A percentile compares a stretch with the other conserved stretches of the same genome.
These are phyloP conservation scores for Acacia confusa DNA, from an alignment of 306 rosid genomes.

Conservation along the genomic window DNA sequence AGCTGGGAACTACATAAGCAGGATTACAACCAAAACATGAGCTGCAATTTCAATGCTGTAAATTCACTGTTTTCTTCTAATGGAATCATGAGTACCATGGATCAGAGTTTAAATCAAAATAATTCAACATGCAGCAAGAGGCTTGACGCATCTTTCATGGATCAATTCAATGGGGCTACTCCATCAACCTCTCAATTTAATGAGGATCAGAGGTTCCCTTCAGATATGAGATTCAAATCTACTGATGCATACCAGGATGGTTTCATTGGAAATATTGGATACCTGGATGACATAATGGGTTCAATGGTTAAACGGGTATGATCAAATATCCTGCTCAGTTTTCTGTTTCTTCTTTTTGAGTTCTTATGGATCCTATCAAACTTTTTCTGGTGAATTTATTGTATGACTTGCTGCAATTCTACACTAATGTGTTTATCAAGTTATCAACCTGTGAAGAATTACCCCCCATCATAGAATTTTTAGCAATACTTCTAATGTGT, in stretches of 20 bases:
- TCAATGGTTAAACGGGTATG: slow-evolving; percentile 56
- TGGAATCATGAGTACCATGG: slow-evolving; percentile 23
- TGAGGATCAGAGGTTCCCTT: slow-evolving; percentile 35
- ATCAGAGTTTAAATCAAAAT: slow-evolving; percentile 49
- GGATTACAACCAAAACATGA: slow-evolving; percentile 34
- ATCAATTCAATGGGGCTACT: slow-evolving; percentile 39
- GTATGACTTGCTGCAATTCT: neutral
- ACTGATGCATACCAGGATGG: slow-evolving; percentile 48
- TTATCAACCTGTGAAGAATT: neutral
- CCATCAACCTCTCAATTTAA: slow-evolving; percentile 31
- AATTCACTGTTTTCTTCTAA: slow-evolving; percentile 39
- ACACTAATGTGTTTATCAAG: neutral
- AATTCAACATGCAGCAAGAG: slow-evolving; percentile 33
- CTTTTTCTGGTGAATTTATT: neutral
- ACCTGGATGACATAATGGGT: slow-evolving; percentile 57
- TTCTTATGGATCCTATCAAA: neutral
- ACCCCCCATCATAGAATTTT: neutral
- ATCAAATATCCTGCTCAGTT: neutral
- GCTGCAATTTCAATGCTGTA: slow-evolving; percentile 34
- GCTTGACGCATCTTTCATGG: slow-evolving; percentile 33
- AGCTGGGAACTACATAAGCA: slow-evolving; percentile 44
- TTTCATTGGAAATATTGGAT: slow-evolving; percentile 38
- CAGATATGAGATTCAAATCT: slow-evolving; percentile 32
- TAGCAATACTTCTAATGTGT: neutral
- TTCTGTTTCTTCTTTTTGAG: neutral